phyloP scores from a whole-genome alignment of 2,329 filamentous ascomycete species.

The Coniochaeta sp. region DNA sequence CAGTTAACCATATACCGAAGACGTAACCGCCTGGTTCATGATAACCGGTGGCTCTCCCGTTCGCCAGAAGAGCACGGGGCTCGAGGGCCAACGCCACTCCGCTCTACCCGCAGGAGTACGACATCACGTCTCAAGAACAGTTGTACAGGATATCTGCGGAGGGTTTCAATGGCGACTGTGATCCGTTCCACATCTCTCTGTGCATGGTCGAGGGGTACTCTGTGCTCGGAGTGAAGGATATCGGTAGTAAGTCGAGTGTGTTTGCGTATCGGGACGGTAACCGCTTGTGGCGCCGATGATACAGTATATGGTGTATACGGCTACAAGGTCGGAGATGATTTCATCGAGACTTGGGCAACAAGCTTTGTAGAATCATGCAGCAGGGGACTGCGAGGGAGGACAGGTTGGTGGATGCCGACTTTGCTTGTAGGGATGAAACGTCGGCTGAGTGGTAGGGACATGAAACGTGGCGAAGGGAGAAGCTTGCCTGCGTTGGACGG shows the following conservation, averaged over 20 bases:
- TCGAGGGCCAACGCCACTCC: slow-evolving; percentile 33
- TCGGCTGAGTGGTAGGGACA: slow-evolving; percentile 36
- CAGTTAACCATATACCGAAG: slow-evolving; percentile 34
- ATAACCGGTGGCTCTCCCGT: slow-evolving; percentile 26
- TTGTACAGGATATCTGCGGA: slow-evolving; percentile 24
- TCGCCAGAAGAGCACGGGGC: slow-evolving; percentile 30
- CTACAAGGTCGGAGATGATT: no score
- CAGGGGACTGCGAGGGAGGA: slow-evolving; percentile 23
- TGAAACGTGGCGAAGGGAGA: slow-evolving; percentile 38
- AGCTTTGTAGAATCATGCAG: no score
- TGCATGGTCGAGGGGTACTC: slow-evolving; percentile 52
- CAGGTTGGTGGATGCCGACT: slow-evolving; percentile 45
- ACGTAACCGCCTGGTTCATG: slow-evolving; percentile 33
- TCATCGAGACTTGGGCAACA: no score
- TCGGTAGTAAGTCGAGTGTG: slow-evolving; percentile 22
- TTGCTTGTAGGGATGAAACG: slow-evolving; percentile 39
- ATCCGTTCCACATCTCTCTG: slow-evolving; percentile 23
- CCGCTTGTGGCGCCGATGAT: no score
- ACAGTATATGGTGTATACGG: no score
- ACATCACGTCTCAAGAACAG: slow-evolving; percentile 18
- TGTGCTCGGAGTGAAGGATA: slow-evolving; percentile 30
- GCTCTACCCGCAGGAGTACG: slow-evolving; percentile 31
- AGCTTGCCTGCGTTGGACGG: slow-evolving; percentile 36
- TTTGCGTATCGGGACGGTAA: no score
- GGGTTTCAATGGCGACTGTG: slow-evolving; percentile 14